Conservation (phyloP, 2,329 filamentous ascomycete species). For the Colletotrichum tamarilloi region DNA sequence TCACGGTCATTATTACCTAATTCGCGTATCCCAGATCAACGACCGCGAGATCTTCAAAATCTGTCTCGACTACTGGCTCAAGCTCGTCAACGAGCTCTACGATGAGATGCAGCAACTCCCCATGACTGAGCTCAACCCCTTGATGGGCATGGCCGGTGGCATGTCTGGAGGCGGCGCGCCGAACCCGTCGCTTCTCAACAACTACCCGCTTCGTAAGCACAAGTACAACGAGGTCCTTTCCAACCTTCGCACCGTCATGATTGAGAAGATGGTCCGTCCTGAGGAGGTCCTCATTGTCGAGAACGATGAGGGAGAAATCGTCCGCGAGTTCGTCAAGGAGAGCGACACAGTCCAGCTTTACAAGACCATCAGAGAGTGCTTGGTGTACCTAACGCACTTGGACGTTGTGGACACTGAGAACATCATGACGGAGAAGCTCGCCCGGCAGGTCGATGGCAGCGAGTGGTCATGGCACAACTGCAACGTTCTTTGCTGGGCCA, state of each 20-base stretch:
- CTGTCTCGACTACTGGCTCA: slow-evolving; percentile 98
- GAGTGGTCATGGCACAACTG: slow-evolving; percentile 99
- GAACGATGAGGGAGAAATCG: slow-evolving; percentile 98
- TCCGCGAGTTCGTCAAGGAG: slow-evolving; percentile 99
- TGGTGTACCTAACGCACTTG: slow-evolving; percentile 96
- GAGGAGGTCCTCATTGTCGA: slow-evolving; percentile 99
- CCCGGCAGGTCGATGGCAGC: slow-evolving; percentile 90
- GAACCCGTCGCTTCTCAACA: slow-evolving; percentile 85
- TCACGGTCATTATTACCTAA: slow-evolving; percentile 97
- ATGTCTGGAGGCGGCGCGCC: slow-evolving; percentile 84
- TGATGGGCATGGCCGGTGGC: slow-evolving; percentile 81
- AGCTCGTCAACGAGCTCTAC: slow-evolving; percentile 96
- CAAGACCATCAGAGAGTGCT: slow-evolving; percentile 97
- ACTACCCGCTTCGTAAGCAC: slow-evolving; percentile 95
- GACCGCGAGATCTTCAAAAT: slow-evolving; percentile 99
- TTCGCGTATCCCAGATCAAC: slow-evolving; percentile 98
- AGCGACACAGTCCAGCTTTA: slow-evolving; percentile 99
- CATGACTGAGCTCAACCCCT: slow-evolving; percentile 90
- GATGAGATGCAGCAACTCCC: slow-evolving; percentile 99
- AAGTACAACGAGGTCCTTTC: slow-evolving; percentile 96
- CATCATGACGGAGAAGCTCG: slow-evolving; percentile 99
- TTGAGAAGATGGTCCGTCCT: slow-evolving; percentile 98
- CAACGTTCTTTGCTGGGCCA: slow-evolving; percentile 99
- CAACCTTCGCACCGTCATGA: slow-evolving; percentile 97
- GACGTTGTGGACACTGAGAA: slow-evolving; percentile 97